Evolutionary conservation across 805 yeast genomes (phyloP).

Genomic region (Cyberlindnera euphorbiae): DNA sequence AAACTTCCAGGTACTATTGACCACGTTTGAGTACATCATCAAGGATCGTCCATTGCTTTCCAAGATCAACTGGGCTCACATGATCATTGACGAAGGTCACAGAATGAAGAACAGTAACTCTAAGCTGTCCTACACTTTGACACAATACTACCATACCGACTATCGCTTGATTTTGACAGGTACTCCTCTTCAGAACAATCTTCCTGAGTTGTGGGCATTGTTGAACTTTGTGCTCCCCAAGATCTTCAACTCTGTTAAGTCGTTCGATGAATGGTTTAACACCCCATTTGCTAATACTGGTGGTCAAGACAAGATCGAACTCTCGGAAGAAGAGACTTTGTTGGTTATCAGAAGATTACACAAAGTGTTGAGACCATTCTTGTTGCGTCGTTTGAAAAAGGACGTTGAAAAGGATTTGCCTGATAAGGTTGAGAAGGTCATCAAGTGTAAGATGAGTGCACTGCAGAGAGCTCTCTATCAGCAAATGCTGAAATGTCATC

Average conservation of each 20-base stretch:
- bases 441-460: slow-evolving; percentile 73
- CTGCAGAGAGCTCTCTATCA: slow-evolving; percentile 66
- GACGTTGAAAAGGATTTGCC: slow-evolving; percentile 87
- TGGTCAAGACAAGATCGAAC: slow-evolving; percentile 70
- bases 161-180: slow-evolving; percentile 80
- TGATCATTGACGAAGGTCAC: slow-evolving; percentile 91
- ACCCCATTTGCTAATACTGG: slow-evolving; percentile 87
- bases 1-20: slow-evolving; percentile 69
- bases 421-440: slow-evolving; percentile 75
- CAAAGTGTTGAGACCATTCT: slow-evolving; percentile 80
- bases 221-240: slow-evolving; percentile 78
- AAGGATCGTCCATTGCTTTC: slow-evolving; percentile 68
- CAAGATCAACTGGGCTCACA: slow-evolving; percentile 73
- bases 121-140: slow-evolving; percentile 65
- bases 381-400: slow-evolving; percentile 76
- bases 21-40: slow-evolving; percentile 79
- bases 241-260: slow-evolving; percentile 78
- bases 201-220: slow-evolving; percentile 84
- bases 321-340: slow-evolving; percentile 82
- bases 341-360: slow-evolving; percentile 81
- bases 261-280: slow-evolving; percentile 87
- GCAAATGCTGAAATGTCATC: slow-evolving; percentile 72
- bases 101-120: slow-evolving; percentile 80
- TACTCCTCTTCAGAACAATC: slow-evolving; percentile 80
- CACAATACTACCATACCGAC: slow-evolving; percentile 67